Base-by-base conservation (phyloP, 192 early-diverging fungal species). In the Gamsiella multidivaricata region DNA sequence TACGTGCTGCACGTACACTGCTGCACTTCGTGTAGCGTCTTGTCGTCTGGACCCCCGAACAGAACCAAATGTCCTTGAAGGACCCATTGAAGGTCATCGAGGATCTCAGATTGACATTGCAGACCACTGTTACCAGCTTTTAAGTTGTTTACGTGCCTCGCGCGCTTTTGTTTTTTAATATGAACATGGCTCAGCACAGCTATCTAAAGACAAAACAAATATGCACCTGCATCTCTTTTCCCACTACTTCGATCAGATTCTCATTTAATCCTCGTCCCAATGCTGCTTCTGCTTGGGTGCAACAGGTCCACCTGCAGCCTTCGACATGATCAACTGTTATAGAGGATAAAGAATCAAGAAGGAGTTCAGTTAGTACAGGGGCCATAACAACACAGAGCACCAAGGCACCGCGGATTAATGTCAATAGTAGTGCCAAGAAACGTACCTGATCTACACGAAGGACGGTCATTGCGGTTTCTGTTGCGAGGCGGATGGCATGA, bases 241-340 rank as follows among this genome's bases (percentile, higher is more conserved):
- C 46, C 29, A 17, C 9, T 25, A 46, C 41, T 10, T 26, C 42
- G 37, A n/a, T 47, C 59, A 1, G n/a, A 14, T 29, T 20, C 18
- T 37, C 8, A 31, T 61, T 68, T 76, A 76, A 42, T 76, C 92
- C 80, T 95, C 91, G 80, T 97, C 95, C 95, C 94, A 95, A 88
- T 95, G 86, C 64, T 87, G 84, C 71, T 91, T 87, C 84, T 94
- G 84, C 91, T 95, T 93, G 69, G 92, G 92, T 82, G 87, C 92
- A 82, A 94, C 93, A 34, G 93, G 97, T 9, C 97, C 97, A 58
- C 97, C 97, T 20, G 97, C 96, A 42, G 91, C 94, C 85, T 97
- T 97, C 58, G 92, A 94, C 97, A 98, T 98, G 83, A 98, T 97
- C 78, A 98, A 95, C 92, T 91, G 43, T 45, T 15, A 45, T 8